Conservation (phyloP, 768 basidiomycete genomes). For the Strobilomyces echinocephalus region DNA sequence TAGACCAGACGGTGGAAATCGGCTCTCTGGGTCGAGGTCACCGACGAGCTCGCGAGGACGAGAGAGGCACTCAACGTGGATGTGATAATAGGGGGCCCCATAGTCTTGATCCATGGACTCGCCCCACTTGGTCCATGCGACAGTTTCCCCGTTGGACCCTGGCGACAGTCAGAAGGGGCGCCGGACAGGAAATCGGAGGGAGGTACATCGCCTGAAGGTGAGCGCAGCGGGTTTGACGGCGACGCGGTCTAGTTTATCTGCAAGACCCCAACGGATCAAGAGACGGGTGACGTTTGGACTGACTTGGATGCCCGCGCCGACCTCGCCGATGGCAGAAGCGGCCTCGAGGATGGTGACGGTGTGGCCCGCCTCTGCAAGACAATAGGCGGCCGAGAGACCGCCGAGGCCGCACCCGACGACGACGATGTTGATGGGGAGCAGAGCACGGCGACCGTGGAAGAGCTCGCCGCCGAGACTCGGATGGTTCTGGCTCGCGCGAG, state of each 20-base stretch:
- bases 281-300: constrained; percentile 40
- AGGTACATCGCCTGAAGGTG: constrained; percentile 40
- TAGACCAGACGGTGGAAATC: constrained; percentile 42
- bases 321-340: constrained; percentile 36
- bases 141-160: constrained; percentile 33
- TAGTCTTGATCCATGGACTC: constrained; percentile 28
- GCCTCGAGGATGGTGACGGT: constrained; percentile 45
- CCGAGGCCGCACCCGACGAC: constrained; percentile 51
- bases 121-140: constrained; percentile 36
- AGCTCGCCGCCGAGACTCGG: neutral
- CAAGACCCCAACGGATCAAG: constrained; percentile 49
- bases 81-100: constrained; percentile 32
- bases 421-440: constrained; percentile 32
- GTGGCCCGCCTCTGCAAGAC: constrained; percentile 44
- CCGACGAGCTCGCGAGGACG: neutral
- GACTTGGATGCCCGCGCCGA: constrained; percentile 52
- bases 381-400: constrained; percentile 43
- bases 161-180: neutral
- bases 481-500: neutral
- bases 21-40: constrained; percentile 31
- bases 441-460: constrained; percentile 23
- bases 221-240: constrained; percentile 38
- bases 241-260: constrained; percentile 34
- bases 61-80: constrained; percentile 28
- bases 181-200: neutral